phyloP scores from a whole-genome alignment of 2,329 filamentous ascomycete species.

The Clonostachys sp. region DNA sequence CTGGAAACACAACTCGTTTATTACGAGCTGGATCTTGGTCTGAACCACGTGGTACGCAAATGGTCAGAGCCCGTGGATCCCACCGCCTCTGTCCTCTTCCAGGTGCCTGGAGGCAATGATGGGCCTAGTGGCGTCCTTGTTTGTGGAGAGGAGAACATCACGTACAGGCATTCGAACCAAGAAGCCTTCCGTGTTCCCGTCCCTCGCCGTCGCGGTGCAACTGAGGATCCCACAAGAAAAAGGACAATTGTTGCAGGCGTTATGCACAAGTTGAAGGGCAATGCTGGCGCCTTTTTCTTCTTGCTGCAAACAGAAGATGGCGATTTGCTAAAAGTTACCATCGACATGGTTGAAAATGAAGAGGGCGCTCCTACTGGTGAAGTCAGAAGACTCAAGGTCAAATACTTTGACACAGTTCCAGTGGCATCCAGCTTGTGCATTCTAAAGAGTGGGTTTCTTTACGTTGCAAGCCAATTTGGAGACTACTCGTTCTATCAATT shows the following conservation, averaged over 20 bases:
- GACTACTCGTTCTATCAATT: constrained; percentile 97
- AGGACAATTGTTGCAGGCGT: constrained; percentile 83
- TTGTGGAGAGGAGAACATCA: constrained; percentile 90
- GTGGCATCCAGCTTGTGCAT: constrained; percentile 85
- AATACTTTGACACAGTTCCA: constrained; percentile 96
- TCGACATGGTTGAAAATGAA: constrained; percentile 83
- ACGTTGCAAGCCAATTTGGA: constrained; percentile 85
- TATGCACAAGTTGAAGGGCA: constrained; percentile 92
- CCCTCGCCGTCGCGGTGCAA: constrained; percentile 78
- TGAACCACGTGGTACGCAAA: constrained; percentile 95
- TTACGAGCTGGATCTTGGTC: constrained; percentile 92
- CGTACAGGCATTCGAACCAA: constrained; percentile 95
- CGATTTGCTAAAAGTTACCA: constrained; percentile 94
- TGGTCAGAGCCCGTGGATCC: constrained; percentile 94
- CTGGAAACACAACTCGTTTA: constrained; percentile 91
- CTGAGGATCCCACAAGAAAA: constrained; percentile 89
- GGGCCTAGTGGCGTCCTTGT: constrained; percentile 93
- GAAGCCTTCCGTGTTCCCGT: constrained; percentile 86
- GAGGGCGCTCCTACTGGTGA: constrained; percentile 75
- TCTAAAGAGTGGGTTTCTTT: constrained; percentile 92
- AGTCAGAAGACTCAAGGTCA: constrained; percentile 81
- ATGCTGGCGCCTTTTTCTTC: constrained; percentile 88
- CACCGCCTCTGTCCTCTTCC: constrained; percentile 84
- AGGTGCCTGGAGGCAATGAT: constrained; percentile 89
- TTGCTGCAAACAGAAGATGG: constrained; percentile 94